A percentile compares a stretch with the other conserved stretches of the same genome.
These are phyloP conservation scores for Aureobasidium subglaciale DNA, from an alignment of 2,329 filamentous ascomycete genomes.

Conservation along the genomic window DNA sequence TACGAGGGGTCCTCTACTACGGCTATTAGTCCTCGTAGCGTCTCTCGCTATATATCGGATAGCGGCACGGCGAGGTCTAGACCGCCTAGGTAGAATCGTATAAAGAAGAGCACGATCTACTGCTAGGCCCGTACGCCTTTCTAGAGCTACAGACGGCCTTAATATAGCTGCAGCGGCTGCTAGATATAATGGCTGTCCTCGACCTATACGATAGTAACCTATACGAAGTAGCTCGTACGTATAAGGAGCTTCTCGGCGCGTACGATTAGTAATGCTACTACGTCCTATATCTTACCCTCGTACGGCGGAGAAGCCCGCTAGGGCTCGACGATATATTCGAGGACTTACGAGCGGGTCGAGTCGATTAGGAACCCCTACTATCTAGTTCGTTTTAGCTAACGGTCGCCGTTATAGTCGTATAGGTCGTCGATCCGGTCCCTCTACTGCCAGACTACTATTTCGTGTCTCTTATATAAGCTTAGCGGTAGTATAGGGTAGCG, in stretches of 20 bases:
- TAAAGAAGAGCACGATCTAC: not conserved
- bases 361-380: too few relatives aligned
- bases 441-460: not conserved
- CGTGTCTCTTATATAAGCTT: not conserved
- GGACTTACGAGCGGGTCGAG: not conserved
- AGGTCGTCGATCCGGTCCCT: not conserved
- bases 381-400: too few relatives aligned
- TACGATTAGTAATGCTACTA: not conserved
- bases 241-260: not conserved
- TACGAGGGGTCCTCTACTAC: not conserved
- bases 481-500: not conserved
- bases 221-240: not conserved
- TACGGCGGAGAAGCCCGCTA: not conserved
- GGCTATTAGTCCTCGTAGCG: not conserved
- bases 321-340: not conserved
- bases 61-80: not conserved
- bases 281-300: not conserved
- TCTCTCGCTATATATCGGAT: not conserved
- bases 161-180: too few relatives aligned
- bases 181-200: not conserved
- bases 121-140: not conserved
- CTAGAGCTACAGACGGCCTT: not conserved
- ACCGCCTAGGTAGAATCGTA: not conserved
- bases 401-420: not conserved
- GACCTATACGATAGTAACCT: not conserved